Evolutionary conservation across 2,329 filamentous ascomycete genomes (phyloP).

Genomic region (Sporothrix dimorphospora): DNA sequence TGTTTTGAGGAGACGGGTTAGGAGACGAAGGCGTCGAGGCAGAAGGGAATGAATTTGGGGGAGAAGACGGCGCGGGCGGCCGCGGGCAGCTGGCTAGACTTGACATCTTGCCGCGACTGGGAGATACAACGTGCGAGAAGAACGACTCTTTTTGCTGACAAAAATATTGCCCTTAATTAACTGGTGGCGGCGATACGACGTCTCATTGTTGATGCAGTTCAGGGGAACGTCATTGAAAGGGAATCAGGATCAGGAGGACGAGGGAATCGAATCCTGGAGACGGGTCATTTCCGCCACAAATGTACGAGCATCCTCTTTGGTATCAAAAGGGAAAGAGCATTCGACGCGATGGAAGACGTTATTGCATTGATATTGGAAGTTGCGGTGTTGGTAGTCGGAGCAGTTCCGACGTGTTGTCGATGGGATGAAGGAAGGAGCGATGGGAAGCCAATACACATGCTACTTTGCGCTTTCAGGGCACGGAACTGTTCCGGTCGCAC

Average conservation of each 20-base stretch:
- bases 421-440: slow-evolving; percentile 1
- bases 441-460: not conserved
- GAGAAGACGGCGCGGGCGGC: not conserved
- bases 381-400: not conserved
- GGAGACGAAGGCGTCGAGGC: not conserved
- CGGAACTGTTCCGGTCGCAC: not conserved
- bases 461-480: not conserved
- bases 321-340: not conserved
- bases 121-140: not conserved
- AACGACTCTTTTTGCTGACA: not conserved
- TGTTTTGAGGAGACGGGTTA: not conserved
- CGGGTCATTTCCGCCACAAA: no score
- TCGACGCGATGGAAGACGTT: not conserved
- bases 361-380: not conserved
- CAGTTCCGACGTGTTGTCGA: not conserved
- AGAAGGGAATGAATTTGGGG: not conserved
- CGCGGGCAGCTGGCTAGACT: not conserved
- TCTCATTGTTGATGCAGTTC: not conserved
- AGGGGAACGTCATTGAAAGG: not conserved
- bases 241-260: no score
- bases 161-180: not conserved
- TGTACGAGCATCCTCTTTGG: not conserved
- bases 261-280: not conserved
- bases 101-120: not conserved
- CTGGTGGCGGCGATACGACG: not conserved